These are phyloP conservation scores for Phytophthora foliorum DNA, from an alignment of 352 stramenopile species.

Conservation along the genomic window DNA sequence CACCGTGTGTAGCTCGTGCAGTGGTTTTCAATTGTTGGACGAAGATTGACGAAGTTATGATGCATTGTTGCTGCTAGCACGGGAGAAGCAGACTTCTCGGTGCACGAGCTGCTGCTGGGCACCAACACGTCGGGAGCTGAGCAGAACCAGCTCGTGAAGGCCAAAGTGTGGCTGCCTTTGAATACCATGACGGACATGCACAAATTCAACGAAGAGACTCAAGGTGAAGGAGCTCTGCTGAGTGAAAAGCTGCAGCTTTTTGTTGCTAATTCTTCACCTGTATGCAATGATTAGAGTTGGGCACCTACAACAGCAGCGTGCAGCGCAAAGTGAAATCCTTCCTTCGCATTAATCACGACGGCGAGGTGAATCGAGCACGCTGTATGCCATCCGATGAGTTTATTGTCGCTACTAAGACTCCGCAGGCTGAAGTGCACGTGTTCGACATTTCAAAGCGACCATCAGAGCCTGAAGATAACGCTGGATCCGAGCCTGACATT, in stretches of 20 bases:
- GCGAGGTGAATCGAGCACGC: conserved; percentile 98
- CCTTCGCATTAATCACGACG: conserved; percentile 98
- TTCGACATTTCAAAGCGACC: conserved; percentile 98
- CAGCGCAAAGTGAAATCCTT: conserved; percentile 95
- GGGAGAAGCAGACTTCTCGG: conserved; percentile 89
- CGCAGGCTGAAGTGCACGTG: conserved; percentile 95
- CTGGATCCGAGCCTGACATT: conserved; percentile 79
- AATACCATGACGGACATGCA: conserved; percentile 93
- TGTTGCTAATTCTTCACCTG: background rate
- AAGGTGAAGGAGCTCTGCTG: conserved; percentile 32
- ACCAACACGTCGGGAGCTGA: conserved; percentile 97
- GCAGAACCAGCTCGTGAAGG: conserved; percentile 90
- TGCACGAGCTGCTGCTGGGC: conserved; percentile 97
- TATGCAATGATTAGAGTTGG: conserved; percentile 58
- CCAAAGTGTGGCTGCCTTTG: conserved; percentile 94
- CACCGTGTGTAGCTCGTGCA: conserved; percentile 9
- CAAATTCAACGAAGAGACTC: conserved; percentile 96
- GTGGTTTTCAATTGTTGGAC: background rate
- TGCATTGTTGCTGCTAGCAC: conserved; percentile 23
- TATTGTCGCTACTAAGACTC: conserved; percentile 97
- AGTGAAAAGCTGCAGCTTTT: background rate
- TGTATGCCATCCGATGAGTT: conserved; percentile 99
- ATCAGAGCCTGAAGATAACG: conserved; percentile 84
- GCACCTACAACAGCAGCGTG: conserved; percentile 72
- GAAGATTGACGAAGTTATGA: background rate